phyloP scores from a whole-genome alignment of 148 eudicot species.

The Fagopyrum tataricum region DNA sequence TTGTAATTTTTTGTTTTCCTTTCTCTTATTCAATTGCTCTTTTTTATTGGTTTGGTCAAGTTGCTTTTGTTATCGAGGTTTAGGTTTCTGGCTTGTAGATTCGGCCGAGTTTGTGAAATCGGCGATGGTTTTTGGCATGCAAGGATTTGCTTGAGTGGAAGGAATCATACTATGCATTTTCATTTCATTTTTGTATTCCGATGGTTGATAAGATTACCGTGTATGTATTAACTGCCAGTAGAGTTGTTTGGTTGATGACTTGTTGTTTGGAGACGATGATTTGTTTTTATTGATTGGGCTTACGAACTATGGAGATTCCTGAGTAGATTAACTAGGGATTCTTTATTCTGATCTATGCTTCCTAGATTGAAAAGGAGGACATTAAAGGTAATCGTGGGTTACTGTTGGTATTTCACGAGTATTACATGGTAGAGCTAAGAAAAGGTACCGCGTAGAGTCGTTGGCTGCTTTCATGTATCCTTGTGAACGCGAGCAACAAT shows the following conservation, averaged over 20 bases:
- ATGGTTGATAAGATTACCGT: neutral
- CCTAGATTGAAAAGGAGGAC: neutral
- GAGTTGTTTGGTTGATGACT: neutral
- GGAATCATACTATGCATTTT: neutral
- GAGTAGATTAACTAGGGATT: neutral
- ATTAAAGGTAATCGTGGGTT: neutral
- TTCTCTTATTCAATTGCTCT: neutral
- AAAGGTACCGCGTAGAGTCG: too few relatives aligned
- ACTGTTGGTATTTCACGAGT: neutral
- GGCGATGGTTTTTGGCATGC: neutral
- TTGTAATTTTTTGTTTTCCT: neutral
- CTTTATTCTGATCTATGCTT: neutral
- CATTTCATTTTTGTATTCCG: neutral
- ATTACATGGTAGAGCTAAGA: neutral
- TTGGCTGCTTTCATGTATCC: neutral
- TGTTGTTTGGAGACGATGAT: neutral
- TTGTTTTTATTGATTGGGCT: neutral
- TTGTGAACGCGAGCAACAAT: slow-evolving; percentile 8
- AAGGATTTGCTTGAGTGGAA: neutral
- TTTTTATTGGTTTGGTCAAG: neutral
- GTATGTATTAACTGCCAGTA: neutral
- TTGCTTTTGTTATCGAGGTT: neutral
- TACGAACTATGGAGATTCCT: neutral
- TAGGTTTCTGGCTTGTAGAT: neutral
- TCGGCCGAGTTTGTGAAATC: neutral